Evolutionary conservation across 148 eudicot species (phyloP).

Genomic region (Agrostemma githago): DNA sequence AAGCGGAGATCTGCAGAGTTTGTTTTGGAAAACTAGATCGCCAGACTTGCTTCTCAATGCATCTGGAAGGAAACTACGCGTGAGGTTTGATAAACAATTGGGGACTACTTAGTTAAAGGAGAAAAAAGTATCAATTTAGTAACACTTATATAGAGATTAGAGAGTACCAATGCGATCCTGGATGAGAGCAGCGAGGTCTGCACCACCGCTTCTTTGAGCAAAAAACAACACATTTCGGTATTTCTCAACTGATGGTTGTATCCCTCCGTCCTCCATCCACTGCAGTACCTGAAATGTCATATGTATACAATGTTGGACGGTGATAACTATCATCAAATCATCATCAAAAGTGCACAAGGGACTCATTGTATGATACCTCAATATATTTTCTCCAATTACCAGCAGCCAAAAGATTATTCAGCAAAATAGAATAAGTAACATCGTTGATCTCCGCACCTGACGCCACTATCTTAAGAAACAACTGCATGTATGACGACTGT

Average conservation of each 20-base stretch:
- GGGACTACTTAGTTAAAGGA: neutral
- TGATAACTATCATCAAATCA: neutral
- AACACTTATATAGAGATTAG: neutral
- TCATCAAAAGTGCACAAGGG: neutral
- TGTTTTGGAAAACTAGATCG: slow-evolving; percentile 17
- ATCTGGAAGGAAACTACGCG: slow-evolving; percentile 13
- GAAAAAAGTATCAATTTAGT: neutral
- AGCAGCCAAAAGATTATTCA: slow-evolving; percentile 75
- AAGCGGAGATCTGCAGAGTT: slow-evolving; percentile 21
- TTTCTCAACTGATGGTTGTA: slow-evolving; percentile 65
- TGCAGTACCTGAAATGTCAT: slow-evolving; percentile 57
- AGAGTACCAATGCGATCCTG: slow-evolving; percentile 52
- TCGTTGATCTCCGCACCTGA: slow-evolving; percentile 60
- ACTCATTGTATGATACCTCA: slow-evolving; percentile 47
- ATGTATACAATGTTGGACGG: neutral
- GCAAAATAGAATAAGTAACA: slow-evolving; percentile 63
- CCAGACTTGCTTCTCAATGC: slow-evolving; percentile 28
- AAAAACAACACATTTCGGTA: slow-evolving; percentile 47
- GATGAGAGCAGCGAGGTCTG: slow-evolving; percentile 51
- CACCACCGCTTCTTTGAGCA: slow-evolving; percentile 60
- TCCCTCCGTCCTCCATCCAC: slow-evolving; percentile 89
- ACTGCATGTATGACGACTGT: slow-evolving; percentile 35
- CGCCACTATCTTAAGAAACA: slow-evolving; percentile 75
- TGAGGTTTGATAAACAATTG: neutral
- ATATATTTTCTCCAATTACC: slow-evolving; percentile 93